Evolutionary conservation across 2,329 filamentous ascomycete genomes (phyloP).

Genomic region (Alternaria triticimaculans): DNA sequence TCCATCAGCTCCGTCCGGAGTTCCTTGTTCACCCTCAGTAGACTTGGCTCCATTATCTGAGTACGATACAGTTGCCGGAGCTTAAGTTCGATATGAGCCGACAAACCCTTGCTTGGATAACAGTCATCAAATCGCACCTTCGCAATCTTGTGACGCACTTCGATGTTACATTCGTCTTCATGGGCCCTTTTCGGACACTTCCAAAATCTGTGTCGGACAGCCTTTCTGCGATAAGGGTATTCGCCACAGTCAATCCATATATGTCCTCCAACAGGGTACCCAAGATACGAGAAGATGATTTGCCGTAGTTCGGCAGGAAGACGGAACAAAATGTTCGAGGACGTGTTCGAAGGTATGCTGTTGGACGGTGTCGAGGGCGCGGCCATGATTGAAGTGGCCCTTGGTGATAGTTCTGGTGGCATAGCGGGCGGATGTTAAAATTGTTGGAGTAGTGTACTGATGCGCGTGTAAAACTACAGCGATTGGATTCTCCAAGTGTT

Average conservation of each 20-base stretch:
- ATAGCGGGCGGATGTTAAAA: not conserved
- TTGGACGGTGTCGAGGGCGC: not conserved
- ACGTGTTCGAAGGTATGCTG: not conserved
- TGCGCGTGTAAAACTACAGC: not conserved
- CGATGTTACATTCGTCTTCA: too few relatives aligned
- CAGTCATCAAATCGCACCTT: not conserved
- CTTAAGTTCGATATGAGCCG: not conserved
- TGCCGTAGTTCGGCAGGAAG: not conserved
- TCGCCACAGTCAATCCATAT: not conserved
- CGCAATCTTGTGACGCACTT: not conserved
- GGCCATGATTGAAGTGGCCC: not conserved
- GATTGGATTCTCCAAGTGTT: not conserved
- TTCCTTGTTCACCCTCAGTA: not conserved
- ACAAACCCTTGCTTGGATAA: not conserved
- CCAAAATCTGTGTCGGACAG: not conserved
- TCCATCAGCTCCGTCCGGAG: not conserved
- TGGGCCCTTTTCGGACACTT: not conserved
- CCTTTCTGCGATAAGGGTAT: not conserved
- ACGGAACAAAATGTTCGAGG: not conserved
- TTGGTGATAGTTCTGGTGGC: not conserved
- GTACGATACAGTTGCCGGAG: not conserved
- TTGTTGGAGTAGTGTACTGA: not conserved
- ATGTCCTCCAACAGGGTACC: not conserved
- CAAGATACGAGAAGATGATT: not conserved
- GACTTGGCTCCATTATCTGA: not conserved